phyloP scores from a whole-genome alignment of 805 yeast genomes.

The Alloascoidea hylecoeti region DNA sequence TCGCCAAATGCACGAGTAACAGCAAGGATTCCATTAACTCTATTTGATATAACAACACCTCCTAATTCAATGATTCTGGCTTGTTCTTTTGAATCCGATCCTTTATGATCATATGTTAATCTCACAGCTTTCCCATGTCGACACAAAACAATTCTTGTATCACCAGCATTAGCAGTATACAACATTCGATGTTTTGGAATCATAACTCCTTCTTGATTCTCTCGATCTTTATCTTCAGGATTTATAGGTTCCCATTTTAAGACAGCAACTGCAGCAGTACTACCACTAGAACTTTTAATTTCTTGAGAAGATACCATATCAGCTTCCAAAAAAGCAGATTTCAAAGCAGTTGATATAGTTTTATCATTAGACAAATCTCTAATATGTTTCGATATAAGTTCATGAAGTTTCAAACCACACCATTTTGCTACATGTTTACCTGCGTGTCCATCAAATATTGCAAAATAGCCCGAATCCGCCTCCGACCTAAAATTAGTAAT shows the following conservation, averaged over 20 bases:
- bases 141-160: constrained; percentile 69
- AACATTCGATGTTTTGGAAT: constrained; percentile 37
- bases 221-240: constrained; percentile 11
- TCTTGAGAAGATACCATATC: constrained; percentile 53
- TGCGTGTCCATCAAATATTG: constrained; percentile 94
- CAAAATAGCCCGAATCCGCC: constrained; percentile 90
- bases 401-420: constrained; percentile 83
- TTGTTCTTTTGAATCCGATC: constrained; percentile 66
- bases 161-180: constrained; percentile 93
- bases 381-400: constrained; percentile 41
- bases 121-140: constrained; percentile 66
- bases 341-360: constrained; percentile 54
- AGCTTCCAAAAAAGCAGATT: constrained; percentile 58
- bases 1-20: constrained; percentile 92
- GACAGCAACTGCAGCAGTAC: constrained; percentile 92
- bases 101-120: constrained; percentile 87
- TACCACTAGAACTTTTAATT: constrained; percentile 66
- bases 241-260: constrained; percentile 60
- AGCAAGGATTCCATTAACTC: constrained; percentile 93
- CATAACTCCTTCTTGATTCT: constrained; percentile 2
- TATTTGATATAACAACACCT: constrained; percentile 75
- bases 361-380: constrained; percentile 22
- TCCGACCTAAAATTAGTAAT: constrained; percentile 54
- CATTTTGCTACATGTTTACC: constrained; percentile 87
- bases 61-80: constrained; percentile 66